Base-by-base conservation (phyloP, 2,329 filamentous ascomycete genomes). In the Diplodia intermedia region DNA sequence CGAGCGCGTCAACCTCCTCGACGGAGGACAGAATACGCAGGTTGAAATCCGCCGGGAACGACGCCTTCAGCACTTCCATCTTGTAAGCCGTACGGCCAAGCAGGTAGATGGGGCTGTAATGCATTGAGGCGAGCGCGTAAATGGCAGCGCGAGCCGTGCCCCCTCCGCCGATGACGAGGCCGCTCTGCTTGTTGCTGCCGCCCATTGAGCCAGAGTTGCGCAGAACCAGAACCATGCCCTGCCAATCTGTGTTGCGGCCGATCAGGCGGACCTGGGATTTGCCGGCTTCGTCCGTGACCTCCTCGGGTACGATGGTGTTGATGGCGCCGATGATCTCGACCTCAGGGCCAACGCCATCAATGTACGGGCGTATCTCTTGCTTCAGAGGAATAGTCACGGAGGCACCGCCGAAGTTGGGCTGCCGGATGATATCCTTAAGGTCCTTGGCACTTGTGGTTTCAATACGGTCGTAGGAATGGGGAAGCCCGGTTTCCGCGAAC, bases 351-450 rank as follows among this genome's bases (percentile, higher is more conserved):
- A 97, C 84, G 65, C 90, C 88, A 76, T 98, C 93, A 15, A 99
- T 83, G 5, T 94, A 80, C 0, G 87, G 84, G 81, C 96, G 93
- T 68, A 98, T 89, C 73, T 97, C 92, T 36, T 95, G 83, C 82
- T 99, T 99, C 66, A 99, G 84, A 0, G 95, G 95, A 62, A 99
- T 98, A 0, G 95, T 99, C 55, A 99, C 93, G 3, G 93, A 97
- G 3, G 92, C 94, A 68, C 95, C 95, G 8, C 95, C 95, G 76
- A 99, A 99, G 72, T 90, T 85, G 1, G 89, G 82, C 1, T 88
- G 82, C 8, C 86, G 87, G 69, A 99, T 89, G 61, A 92, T 80
- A 2, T 86, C 81, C 71, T 83, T 82, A 3, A 97, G 82, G 7
- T 82, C 82, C 57, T 82, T 79, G 11, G 83, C 86, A 36, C 85